Evolutionary conservation across 768 basidiomycete species (phyloP).

Genomic region (Phallus indusiatus): DNA sequence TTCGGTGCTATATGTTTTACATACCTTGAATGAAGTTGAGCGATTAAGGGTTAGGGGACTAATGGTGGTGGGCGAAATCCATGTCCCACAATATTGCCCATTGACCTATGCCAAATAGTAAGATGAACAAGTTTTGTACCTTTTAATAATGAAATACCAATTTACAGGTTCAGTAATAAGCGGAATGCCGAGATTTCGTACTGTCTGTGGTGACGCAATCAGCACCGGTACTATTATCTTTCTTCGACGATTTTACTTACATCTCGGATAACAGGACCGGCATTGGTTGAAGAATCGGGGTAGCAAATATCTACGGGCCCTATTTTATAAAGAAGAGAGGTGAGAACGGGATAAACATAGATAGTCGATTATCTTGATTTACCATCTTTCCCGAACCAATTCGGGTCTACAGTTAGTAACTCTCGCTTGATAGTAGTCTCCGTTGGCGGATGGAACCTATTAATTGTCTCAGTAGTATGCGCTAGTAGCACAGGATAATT

Average conservation of each 20-base stretch:
- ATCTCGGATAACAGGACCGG: too few species aligned
- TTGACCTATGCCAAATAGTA: not conserved
- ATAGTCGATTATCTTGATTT: conserved; percentile 20
- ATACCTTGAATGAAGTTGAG: conserved; percentile 22
- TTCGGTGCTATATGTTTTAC: conserved; percentile 13
- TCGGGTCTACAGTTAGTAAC: conserved; percentile 20
- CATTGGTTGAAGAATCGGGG: too few species aligned
- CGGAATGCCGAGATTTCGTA: conserved; percentile 8
- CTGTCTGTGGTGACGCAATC: conserved; percentile 9
- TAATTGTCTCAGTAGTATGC: not conserved
- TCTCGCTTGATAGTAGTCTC: conserved; percentile 10
- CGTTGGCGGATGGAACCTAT: conserved; percentile 22
- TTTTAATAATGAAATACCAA: conserved; percentile 2
- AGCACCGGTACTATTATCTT: not conserved
- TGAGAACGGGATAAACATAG: conserved; percentile 21
- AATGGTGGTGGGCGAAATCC: conserved; percentile 16
- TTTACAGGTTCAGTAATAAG: conserved; percentile 1
- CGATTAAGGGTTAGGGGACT: conserved; percentile 19
- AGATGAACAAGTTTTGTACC: not conserved
- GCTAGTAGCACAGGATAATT: not conserved
- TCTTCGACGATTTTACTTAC: too few species aligned
- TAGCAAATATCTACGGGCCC: too few species aligned
- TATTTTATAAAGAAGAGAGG: not conserved
- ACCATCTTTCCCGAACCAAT: conserved; percentile 17
- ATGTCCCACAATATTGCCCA: conserved; percentile 18